Evolutionary conservation across 192 early-diverging fungal species (phyloP), one percentile per base, ranked within the genome.

Genomic region (Chytriomyces sp.): DNA sequence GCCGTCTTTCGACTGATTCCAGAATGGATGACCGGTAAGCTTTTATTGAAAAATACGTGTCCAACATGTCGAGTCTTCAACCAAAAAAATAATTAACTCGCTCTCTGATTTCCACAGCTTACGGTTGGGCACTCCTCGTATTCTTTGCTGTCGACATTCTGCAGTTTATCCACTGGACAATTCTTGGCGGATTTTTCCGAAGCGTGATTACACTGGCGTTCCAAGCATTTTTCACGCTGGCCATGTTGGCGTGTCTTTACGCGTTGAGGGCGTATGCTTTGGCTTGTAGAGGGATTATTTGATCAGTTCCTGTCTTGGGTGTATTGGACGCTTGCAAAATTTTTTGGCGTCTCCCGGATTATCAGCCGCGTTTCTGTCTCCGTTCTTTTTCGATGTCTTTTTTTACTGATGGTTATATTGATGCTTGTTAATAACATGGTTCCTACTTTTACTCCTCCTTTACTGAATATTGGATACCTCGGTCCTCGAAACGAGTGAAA

Each of bases 181-280:
- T 71, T 65, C 23, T 76, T 11, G 64, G 61, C 24, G 65, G 65
- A 48, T 67, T 57, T 49, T 13, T 68, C 45, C 8, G 23, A 2
- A 47, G 49, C n/a, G 11, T 65, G 7, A 7, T 76, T 13, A 67
- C 49, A 0, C 8, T 71, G 23, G 69, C 69, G 7, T 71, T 71
- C 0, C 69, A 71, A 20, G 65, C 50, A 28, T 26, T 76, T 28
- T 76, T 67, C 47, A 76, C 75, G 23, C 1, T 66, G n/a, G 18
- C 64, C 23, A 67, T 76, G 75, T 16, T 76, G 28, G 23, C 28
- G 28, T 76, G 75, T 50, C 45, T 76, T 13, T 49, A 53, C 48
- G 75, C 64, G 18, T 18, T 76, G 8, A 7, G 75, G 16, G 44
- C 75, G 13, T 76, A 76, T 67, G 75, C 64, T 10, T 59, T 76